phyloP scores from a whole-genome alignment of 257 asterid genomes.

The Lycium ferocissimum region DNA sequence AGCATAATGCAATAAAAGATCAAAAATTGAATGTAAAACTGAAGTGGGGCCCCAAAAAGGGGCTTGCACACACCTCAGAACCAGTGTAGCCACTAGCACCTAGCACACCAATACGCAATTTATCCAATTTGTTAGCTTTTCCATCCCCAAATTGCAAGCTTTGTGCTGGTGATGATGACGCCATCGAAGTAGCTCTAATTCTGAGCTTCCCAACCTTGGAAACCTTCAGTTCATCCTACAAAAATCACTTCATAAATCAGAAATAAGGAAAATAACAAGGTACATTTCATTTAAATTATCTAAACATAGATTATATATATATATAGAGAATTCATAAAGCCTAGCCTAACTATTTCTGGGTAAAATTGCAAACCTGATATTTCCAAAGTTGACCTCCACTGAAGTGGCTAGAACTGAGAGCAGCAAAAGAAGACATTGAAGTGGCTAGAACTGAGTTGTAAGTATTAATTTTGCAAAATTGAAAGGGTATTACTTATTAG shows the following conservation, averaged over 20 bases:
- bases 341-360: background rate
- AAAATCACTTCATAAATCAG: conserved; percentile 22
- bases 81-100: conserved; percentile 96
- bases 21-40: background rate
- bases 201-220: conserved; percentile 41
- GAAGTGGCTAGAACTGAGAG: conserved; percentile 37
- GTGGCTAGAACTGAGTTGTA: conserved; percentile 25
- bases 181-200: conserved; percentile 60
- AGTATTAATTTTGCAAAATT: conserved; percentile 13
- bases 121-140: conserved; percentile 51
- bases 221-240: conserved; percentile 52
- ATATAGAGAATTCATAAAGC: background rate
- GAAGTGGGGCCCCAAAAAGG: background rate
- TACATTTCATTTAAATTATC: background rate
- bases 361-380: conserved; percentile 37
- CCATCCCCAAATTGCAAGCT: conserved; percentile 46
- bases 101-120: conserved; percentile 72
- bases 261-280: background rate
- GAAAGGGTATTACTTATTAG: background rate
- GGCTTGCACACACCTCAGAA: conserved; percentile 59
- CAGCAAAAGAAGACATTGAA: conserved; percentile 46
- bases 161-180: conserved; percentile 47
- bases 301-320: background rate
- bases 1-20: background rate
- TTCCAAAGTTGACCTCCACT: conserved; percentile 35